Evolutionary conservation across 2,329 filamentous ascomycete species (phyloP).

Genomic region (Aspergillus hiratsukae): DNA sequence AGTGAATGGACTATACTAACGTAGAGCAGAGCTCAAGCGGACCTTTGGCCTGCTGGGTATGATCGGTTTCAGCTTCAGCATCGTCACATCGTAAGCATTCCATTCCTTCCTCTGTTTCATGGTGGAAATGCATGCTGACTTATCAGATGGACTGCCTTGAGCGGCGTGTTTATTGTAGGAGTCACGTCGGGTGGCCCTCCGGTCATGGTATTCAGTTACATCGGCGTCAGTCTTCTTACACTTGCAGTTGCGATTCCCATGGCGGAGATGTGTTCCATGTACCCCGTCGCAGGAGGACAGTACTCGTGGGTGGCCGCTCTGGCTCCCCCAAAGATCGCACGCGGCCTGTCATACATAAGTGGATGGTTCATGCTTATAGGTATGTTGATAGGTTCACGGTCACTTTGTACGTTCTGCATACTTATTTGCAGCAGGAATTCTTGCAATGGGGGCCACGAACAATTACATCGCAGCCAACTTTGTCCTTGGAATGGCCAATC

Average conservation of each 20-base stretch:
- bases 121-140: not conserved
- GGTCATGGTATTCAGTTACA: slow-evolving; percentile 56
- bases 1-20: not conserved
- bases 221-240: slow-evolving; percentile 49
- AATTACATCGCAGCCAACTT: slow-evolving; percentile 54
- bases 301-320: slow-evolving; percentile 57
- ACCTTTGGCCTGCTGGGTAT: slow-evolving; percentile 54
- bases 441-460: slow-evolving; percentile 53
- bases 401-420: not conserved
- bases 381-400: slow-evolving; percentile 8
- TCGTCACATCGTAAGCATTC: slow-evolving; percentile 47
- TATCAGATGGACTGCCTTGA: slow-evolving; percentile 51
- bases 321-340: slow-evolving; percentile 45
- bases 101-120: no score
- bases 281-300: slow-evolving; percentile 54
- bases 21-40: slow-evolving; percentile 49
- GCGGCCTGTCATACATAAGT: slow-evolving; percentile 43
- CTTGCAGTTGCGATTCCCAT: slow-evolving; percentile 55
- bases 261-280: slow-evolving; percentile 56
- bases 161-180: slow-evolving; percentile 54
- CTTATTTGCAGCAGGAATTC: slow-evolving; percentile 32
- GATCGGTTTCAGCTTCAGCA: slow-evolving; percentile 56
- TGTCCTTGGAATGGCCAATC: slow-evolving; percentile 51
- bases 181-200: slow-evolving; percentile 54
- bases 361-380: slow-evolving; percentile 50